phyloP scores from a whole-genome alignment of 2,329 filamentous ascomycete species.

The Chalaropsis ovoidea region DNA sequence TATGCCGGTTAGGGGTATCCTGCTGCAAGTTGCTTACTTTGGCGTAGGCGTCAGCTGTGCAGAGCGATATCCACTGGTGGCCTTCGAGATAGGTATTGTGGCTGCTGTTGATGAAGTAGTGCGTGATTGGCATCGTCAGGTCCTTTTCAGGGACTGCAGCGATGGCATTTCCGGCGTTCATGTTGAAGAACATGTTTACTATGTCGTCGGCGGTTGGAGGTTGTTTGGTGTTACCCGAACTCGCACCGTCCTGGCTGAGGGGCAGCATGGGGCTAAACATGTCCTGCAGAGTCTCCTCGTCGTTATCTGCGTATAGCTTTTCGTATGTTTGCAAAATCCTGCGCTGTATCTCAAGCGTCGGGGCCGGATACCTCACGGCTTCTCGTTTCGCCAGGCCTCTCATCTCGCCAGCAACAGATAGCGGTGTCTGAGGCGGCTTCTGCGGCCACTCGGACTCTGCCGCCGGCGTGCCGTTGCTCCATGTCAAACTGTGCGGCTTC shows the following conservation, averaged over 20 bases:
- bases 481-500: neutral
- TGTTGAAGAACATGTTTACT: slow-evolving; percentile 20
- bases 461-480: neutral
- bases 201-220: slow-evolving; percentile 1
- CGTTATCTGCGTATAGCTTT: neutral
- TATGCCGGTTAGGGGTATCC: neutral
- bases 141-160: slow-evolving; percentile 42
- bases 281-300: neutral
- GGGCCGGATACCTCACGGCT: slow-evolving; percentile 11
- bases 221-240: neutral
- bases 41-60: slow-evolving; percentile 68
- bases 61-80: slow-evolving; percentile 70
- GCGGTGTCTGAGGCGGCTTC: neutral
- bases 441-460: neutral
- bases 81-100: slow-evolving; percentile 90
- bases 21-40: slow-evolving; percentile 43
- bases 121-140: slow-evolving; percentile 59
- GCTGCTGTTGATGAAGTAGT: slow-evolving; percentile 90
- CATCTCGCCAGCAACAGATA: neutral
- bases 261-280: slow-evolving; percentile 13
- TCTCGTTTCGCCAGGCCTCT: neutral
- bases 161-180: slow-evolving; percentile 33
- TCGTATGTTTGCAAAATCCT: slow-evolving; percentile 19
- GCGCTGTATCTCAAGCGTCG: slow-evolving; percentile 20
- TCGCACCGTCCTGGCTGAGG: slow-evolving; percentile 3